Conservation (phyloP, 2,329 filamentous ascomycete genomes). For the Pseudogymnoascus sp. region DNA sequence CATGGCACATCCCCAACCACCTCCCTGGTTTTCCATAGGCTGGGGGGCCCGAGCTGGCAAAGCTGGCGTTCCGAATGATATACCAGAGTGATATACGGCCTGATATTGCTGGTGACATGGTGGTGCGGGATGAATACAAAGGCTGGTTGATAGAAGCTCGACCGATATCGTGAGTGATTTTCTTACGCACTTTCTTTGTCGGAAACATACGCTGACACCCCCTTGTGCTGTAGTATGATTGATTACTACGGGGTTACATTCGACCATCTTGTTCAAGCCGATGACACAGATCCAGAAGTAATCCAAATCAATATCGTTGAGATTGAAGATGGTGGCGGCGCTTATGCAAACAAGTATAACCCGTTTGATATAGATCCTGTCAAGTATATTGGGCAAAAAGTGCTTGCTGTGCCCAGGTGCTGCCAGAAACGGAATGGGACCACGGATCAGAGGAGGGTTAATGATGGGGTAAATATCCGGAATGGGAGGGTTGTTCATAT, state of each 20-base stretch:
- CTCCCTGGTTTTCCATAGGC: conserved; percentile 10
- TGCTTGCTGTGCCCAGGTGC: conserved; percentile 37
- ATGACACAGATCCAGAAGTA: conserved; percentile 35
- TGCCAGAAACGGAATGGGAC: conserved; percentile 35
- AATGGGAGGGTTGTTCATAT: conserved; percentile 14
- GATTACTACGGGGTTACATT: conserved; percentile 39
- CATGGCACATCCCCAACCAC: conserved; percentile 12
- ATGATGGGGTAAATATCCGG: conserved; percentile 20
- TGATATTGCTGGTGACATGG: conserved; percentile 13
- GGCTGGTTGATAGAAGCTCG: conserved; percentile 14
- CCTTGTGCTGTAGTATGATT: background rate
- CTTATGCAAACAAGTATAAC: conserved; percentile 32
- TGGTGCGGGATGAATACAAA: conserved; percentile 15
- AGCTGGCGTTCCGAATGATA: conserved; percentile 14
- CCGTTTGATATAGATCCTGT: conserved; percentile 31
- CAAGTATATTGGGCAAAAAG: conserved; percentile 35
- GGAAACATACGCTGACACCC: background rate
- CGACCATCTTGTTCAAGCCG: conserved; percentile 32
- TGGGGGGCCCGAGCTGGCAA: conserved; percentile 12
- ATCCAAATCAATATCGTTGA: conserved; percentile 39
- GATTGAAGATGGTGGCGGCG: conserved; percentile 31
- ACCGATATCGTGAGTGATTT: conserved; percentile 3
- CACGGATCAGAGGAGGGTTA: conserved; percentile 30
- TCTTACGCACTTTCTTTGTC: background rate
- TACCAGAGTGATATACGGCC: conserved; percentile 12